Evolutionary conservation across 495 filamentous ascomycete species (phyloP), one percentile per base, ranked within the genome.

Genomic region (Pseudotulostoma volvatum): DNA sequence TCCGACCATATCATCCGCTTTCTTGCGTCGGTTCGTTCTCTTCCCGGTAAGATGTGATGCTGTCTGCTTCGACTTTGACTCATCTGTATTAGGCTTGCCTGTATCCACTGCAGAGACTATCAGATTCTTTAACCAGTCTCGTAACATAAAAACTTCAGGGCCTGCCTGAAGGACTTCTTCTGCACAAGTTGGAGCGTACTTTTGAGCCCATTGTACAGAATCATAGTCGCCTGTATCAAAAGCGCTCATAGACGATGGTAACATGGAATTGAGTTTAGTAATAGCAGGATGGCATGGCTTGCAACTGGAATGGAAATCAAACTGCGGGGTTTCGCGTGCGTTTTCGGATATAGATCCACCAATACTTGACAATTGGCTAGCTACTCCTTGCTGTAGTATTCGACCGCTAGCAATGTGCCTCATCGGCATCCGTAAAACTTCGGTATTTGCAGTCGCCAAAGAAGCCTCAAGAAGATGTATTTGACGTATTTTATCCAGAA

Each of bases 221-320:
- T 96, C 90, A 46, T 77, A 93, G 31, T 71, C 63, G 13, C 72
- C 77, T 44, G 54, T 71, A 56, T 99, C 92, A 49, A 90, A 95
- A 11, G 90, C 76, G 1, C 76, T 84, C 11, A 84, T 63, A 0
- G 70, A 66, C 2, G 56, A 63, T 13, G 58, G 51, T 15, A 96
- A 67, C 3, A 61, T 66, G 1, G 66, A 48, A 40, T 77, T 80
- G 2, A 84, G 60, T 8, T 66, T 70, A 0, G 53, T 37, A n/a
- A 88, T 57, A 9, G 74, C 73, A 0, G 73, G 66, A 49, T 83
- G 78, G 20, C 21, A 37, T 32, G 31, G 31, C 16, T 28, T 35
- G 7, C 18, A 17, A 33, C 37, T 35, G 4, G 20, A 33, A 18
- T 17, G 20, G 23, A 33, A 30, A 19, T 28, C 35, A n/a, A 34